Conservation (phyloP, 257 asterid genomes). For the Solanum microdontum region DNA sequence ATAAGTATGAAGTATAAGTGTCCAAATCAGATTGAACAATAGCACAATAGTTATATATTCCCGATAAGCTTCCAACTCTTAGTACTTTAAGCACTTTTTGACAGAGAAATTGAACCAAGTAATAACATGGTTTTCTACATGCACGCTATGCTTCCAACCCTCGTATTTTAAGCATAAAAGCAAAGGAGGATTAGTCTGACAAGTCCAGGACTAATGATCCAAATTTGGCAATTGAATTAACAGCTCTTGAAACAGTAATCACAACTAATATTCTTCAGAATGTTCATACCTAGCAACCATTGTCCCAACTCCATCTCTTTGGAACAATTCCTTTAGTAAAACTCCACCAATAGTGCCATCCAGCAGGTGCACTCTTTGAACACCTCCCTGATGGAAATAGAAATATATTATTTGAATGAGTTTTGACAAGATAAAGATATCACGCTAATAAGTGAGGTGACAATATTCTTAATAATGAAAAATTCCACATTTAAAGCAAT, state of each 20-base stretch:
- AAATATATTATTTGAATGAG: background rate
- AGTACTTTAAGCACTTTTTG: background rate
- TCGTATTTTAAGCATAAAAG: background rate
- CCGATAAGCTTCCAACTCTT: background rate
- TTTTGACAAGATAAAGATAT: background rate
- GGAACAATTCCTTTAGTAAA: conserved; percentile 76
- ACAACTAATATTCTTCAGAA: background rate
- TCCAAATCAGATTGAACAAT: background rate
- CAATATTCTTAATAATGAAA: background rate
- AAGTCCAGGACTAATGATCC: background rate
- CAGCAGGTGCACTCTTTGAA: conserved; percentile 84
- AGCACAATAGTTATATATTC: background rate
- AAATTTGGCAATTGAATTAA: background rate
- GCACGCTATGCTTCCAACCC: background rate
- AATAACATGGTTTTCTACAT: background rate
- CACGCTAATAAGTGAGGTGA: background rate
- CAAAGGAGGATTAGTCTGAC: background rate
- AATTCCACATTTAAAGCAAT: background rate
- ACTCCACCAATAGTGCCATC: conserved; percentile 94
- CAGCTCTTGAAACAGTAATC: background rate
- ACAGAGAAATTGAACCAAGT: background rate
- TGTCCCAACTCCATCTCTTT: conserved; percentile 92
- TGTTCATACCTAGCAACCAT: conserved; percentile 88
- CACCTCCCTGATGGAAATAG: conserved; percentile 66
- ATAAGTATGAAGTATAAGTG: background rate